Base-by-base conservation (phyloP, 2,329 filamentous ascomycete species). In the Fusarium poae region DNA sequence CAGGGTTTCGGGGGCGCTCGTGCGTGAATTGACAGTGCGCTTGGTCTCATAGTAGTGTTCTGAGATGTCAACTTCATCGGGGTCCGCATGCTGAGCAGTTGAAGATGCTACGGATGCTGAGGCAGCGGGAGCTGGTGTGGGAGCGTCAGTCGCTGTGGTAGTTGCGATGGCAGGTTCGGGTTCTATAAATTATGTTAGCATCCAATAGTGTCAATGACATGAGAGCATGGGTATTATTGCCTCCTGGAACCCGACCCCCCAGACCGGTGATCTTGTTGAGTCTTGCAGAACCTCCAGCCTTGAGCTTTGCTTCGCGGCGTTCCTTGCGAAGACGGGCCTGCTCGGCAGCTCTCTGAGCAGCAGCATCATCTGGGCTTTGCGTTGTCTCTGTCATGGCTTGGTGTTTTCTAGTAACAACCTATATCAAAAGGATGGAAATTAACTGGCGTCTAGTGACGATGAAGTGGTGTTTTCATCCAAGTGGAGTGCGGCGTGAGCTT, bases 21-120 rank as follows among this genome's bases (percentile, higher is more conserved):
- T 29, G 32, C 78, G 72, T 52, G 82, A 74, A 27, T 65, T 74
- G n/a, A 66, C 73, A 10, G 73, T 66, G 12, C 80, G 79, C 25
- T 81, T 79, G 2, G 89, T 89, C 34, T 85, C 79, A 79, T 91
- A 92, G 79, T 85, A 90, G 79, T 92, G 91, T 68, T 90, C 80
- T n/a, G 91, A 92, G 71, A 95, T 93, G 77, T 94, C 92, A 67
- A 93, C 86, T 78, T 94, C 92, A 7, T 89, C 91, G 8, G 92
- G 92, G 73, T 92, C 90, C 58, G 84, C 88, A 72, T 85, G 80
- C 29, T 78, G 76, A 23, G 77, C 68, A 29, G 75, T 52, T 10
- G 76, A 42, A 39, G 74, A 40, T 79, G 76, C 70, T 39, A 77
- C 67, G 13, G 78, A 58, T 42, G 75, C 71, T 27, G 77, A 59